Base-by-base conservation (phyloP, 2,329 filamentous ascomycete species). In the Aspergillus fischeri region DNA sequence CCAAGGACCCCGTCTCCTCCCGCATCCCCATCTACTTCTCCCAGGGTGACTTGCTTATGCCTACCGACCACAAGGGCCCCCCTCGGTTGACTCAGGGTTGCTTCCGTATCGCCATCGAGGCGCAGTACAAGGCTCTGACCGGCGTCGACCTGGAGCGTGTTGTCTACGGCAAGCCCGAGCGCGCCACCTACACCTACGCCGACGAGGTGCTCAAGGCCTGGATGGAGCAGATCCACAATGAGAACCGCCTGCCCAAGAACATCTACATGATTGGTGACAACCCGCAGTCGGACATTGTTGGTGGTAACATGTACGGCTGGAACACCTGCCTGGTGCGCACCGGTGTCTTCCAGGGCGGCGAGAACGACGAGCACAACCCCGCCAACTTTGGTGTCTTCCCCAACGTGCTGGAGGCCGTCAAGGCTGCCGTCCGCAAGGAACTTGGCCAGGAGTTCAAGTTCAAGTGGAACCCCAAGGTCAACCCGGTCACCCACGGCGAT, bases 271-370 rank as follows among this genome's bases (percentile, higher is more conserved):
- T 90, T 55, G 87, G 87, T 63, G 87, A 90, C 75, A 90, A 90
- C 78, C 87, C 87, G 6, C 85, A 85, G 27, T 88, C 85, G 27
- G 87, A 90, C 70, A 90, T 90, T 67, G 81, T 88, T 62, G 88
- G 88, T 60, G 88, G 88, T 60, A 91, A 91, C 81, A 88, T 87
- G 82, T 90, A 91, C 74, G 87, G 87, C 59, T 91, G 88, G 89
- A 91, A 91, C 77, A 91, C 88, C 3, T 91, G 88, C 69, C 76
- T 91, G 54, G 88, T 91, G 56, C 84, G 88, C 69, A 91, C 88
- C 0, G 89, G 89, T 76, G 88, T 91, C 50, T 91, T 88, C 82
- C 86, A 90, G 77, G 88, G 88, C 60, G 87, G 84, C 20, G 87
- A 85, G 58, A 91, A 91, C 70, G 89, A 91, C 69, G 81, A 87